These are phyloP conservation scores for Backusella morwellensis DNA, from an alignment of 192 early-diverging fungal genomes.

Conservation along the genomic window DNA sequence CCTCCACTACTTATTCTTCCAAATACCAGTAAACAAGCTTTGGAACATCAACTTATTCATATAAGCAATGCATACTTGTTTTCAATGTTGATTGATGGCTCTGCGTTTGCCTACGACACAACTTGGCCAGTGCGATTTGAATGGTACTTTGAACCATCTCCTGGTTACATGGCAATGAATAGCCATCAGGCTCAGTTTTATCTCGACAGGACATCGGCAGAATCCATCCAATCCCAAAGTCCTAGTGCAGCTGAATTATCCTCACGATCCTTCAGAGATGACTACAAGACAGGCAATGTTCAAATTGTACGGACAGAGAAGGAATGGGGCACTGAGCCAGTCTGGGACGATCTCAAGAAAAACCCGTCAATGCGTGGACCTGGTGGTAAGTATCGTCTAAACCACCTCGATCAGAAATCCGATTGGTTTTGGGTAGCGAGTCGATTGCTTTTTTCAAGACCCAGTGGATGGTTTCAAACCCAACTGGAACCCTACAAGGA, in stretches of 20 bases:
- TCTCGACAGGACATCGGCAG: conserved; percentile 3
- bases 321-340: neutral
- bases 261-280: neutral
- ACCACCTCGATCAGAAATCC: conserved; percentile 1
- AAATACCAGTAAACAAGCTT: neutral
- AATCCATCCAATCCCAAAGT: neutral
- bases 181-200: conserved; percentile 25
- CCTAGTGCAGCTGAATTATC: neutral
- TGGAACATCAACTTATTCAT: conserved; percentile 16
- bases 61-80: conserved; percentile 23
- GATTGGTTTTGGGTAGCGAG: conserved; percentile 33
- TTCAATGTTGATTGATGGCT: conserved; percentile 24
- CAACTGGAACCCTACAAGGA: conserved; percentile 16
- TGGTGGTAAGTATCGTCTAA: conserved; percentile 15
- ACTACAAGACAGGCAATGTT: neutral
- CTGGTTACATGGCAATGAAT: conserved; percentile 19
- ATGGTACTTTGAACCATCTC: conserved; percentile 26
- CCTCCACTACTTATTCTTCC: conserved; percentile 27
- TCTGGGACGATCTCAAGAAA: neutral
- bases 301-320: conserved; percentile 7
- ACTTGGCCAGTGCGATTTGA: conserved; percentile 18
- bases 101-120: conserved; percentile 23
- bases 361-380: neutral
- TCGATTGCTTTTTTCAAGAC: conserved; percentile 24
- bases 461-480: conserved; percentile 21